Evolutionary conservation across 2,329 filamentous ascomycete genomes (phyloP), one percentile per base, ranked within the genome.

Genomic region (Aspergillus piperis): DNA sequence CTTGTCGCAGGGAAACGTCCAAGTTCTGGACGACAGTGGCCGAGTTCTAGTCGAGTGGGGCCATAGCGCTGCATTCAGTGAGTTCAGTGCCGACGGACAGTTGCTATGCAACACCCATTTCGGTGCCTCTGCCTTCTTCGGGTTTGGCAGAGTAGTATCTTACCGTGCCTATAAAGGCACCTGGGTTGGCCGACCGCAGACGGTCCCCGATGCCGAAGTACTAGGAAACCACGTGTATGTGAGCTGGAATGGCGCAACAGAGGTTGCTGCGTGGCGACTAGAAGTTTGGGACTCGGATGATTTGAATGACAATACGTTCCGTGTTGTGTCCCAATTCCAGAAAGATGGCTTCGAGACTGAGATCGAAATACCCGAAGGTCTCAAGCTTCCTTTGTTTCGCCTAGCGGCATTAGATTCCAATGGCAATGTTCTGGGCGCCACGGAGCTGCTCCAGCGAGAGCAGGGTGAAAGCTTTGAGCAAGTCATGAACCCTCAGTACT

Each of bases 81-180:
- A 86, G 65, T 84, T 82, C 65, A 75, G 75, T 0, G 65, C 73
- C 1, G 77, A 81, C n/a, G 84, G 84, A 8, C 71, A 77, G 8
- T 69, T 81, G 3, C 73, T 87, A 17, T 85, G 85, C 75, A 82
- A 86, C 60, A 77, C 74, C 5, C 82, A 83, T 66, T 75, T 85
- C 66, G 78, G 66, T 50, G 69, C 54, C 58, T 78, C 62, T 71
- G 70, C 59, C 68, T 70, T 65, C 70, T 70, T 68, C 70, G 50
- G 73, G 66, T 66, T 70, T 32, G 68, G 68, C 2, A 63, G 69
- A 15, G 78, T 83, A 2, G 78, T 82, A 66, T 84, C 81, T 55
- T 88, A 87, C 65, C 80, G 84, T 32, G 80, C 79, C 2, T 82
- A 82, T 70, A 84, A 83, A 66, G 81, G 77, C 63, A 74, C 80